A percentile compares a stretch with the other conserved stretches of the same genome.
Evolutionary conservation across 2,329 filamentous ascomycete genomes (phyloP).

Genomic region (Cyanodermella asteris): DNA sequence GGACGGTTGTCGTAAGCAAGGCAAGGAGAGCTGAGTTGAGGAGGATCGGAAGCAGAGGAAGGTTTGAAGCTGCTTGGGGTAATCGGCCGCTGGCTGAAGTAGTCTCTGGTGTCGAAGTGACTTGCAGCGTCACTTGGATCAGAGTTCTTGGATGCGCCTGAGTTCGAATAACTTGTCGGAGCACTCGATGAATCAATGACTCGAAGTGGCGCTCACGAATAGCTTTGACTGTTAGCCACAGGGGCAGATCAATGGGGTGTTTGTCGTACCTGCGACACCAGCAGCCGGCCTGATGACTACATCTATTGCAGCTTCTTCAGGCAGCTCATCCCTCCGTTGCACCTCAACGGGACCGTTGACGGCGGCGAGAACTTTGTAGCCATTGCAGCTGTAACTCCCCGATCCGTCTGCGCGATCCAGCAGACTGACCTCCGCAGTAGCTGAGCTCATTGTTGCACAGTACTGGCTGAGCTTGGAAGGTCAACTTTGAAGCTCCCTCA

Average conservation of each 20-base stretch:
- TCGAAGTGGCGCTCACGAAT: conserved; percentile 42
- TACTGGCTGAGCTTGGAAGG: too few relatives aligned
- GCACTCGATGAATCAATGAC: conserved; percentile 45
- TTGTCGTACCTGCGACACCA: conserved; percentile 64
- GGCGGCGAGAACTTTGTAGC: conserved; percentile 62
- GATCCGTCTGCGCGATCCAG: conserved; percentile 60
- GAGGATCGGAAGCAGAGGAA: conserved; percentile 59
- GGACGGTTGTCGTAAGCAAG: conserved; percentile 62
- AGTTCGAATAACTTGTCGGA: conserved; percentile 53
- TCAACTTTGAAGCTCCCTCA: too few relatives aligned
- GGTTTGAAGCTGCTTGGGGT: conserved; percentile 38
- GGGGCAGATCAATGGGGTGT: conserved; percentile 46
- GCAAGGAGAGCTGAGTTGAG: conserved; percentile 60
- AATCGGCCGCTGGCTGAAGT: conserved; percentile 40
- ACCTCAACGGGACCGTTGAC: conserved; percentile 91
- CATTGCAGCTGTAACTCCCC: conserved; percentile 49
- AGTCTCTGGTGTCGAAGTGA: conserved; percentile 46
- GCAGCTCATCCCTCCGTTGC: conserved; percentile 66
- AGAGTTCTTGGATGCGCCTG: conserved; percentile 55
- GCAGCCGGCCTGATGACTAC: conserved; percentile 71
- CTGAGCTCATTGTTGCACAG: conserved; percentile 1
- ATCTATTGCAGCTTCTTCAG: conserved; percentile 77
- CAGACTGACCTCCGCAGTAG: conserved; percentile 3
- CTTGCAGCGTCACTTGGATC: conserved; percentile 64
- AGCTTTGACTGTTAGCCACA: conserved; percentile 16